Evolutionary conservation across 2,329 filamentous ascomycete species (phyloP).

Genomic region (Pezicula carpinea): DNA sequence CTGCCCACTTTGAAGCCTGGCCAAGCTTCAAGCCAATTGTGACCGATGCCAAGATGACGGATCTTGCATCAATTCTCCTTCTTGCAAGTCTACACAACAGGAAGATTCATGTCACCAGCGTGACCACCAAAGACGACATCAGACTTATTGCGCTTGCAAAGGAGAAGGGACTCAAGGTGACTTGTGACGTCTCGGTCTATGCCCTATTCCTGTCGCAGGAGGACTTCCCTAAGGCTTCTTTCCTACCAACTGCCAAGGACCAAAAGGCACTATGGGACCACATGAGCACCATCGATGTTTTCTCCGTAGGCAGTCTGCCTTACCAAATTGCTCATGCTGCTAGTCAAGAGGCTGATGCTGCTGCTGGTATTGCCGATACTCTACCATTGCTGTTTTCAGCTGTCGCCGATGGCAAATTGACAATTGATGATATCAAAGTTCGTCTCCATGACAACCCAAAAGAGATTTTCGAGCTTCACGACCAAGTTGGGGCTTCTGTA

Average conservation of each 20-base stretch:
- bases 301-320: conserved; percentile 73
- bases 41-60: conserved; percentile 75
- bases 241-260: conserved; percentile 62
- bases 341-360: conserved; percentile 49
- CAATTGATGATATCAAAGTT: conserved; percentile 66
- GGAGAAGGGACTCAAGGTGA: conserved; percentile 75
- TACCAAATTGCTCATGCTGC: conserved; percentile 64
- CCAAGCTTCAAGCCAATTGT: conserved; percentile 74
- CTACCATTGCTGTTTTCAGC: conserved; percentile 72
- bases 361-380: conserved; percentile 66
- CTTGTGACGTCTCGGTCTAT: conserved; percentile 79
- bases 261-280: conserved; percentile 73
- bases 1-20: conserved; percentile 75
- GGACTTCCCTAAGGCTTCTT: conserved; percentile 63
- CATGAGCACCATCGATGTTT: conserved; percentile 68
- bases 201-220: conserved; percentile 69
- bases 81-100: conserved; percentile 74
- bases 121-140: conserved; percentile 79
- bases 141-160: conserved; percentile 72
- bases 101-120: conserved; percentile 74
- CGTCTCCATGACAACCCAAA: conserved; percentile 75
- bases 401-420: conserved; percentile 67
- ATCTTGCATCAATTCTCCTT: conserved; percentile 74
- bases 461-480: conserved; percentile 77
- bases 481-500: conserved; percentile 67